These are phyloP conservation scores for Crepidotus variabilis DNA, from an alignment of 768 basidiomycete genomes.

Conservation along the genomic window DNA sequence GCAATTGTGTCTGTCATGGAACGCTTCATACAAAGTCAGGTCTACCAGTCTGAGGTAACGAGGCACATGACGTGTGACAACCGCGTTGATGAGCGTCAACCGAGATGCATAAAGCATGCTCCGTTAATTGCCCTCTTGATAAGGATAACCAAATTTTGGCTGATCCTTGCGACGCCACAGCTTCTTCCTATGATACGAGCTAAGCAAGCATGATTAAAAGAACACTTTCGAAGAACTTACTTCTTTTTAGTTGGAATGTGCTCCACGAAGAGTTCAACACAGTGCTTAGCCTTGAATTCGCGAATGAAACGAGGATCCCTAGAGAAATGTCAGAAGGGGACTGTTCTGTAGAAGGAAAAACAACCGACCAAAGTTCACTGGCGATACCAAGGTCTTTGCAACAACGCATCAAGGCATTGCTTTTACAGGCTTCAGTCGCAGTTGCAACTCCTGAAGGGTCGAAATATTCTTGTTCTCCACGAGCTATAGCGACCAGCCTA, in stretches of 20 bases:
- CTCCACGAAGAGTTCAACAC: conserved; percentile 83
- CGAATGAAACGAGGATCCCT: conserved; percentile 98
- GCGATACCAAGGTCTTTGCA: conserved; percentile 96
- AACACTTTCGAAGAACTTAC: conserved; percentile 47
- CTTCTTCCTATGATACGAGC: conserved; percentile 66
- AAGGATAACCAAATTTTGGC: conserved; percentile 85
- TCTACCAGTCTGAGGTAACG: background rate
- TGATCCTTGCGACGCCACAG: conserved; percentile 88
- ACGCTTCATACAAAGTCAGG: background rate
- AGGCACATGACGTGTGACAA: conserved; percentile 7
- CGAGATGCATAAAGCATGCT: too few species aligned
- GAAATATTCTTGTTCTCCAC: conserved; percentile 97
- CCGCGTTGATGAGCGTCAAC: background rate
- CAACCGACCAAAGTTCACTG: conserved; percentile 97
- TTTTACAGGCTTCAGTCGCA: conserved; percentile 92
- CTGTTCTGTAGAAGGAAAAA: too few species aligned
- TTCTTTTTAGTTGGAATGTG: conserved; percentile 86
- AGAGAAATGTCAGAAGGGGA: background rate
- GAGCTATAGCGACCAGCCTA: conserved; percentile 85
- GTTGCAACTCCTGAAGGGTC: conserved; percentile 88
- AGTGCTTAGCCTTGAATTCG: conserved; percentile 82
- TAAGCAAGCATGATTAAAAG: background rate
- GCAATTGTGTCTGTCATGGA: too few species aligned
- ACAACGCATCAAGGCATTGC: conserved; percentile 96
- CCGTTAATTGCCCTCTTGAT: conserved; percentile 74